phyloP scores from a whole-genome alignment of 352 stramenopile species.

The Globisporangium megalacanthum region DNA sequence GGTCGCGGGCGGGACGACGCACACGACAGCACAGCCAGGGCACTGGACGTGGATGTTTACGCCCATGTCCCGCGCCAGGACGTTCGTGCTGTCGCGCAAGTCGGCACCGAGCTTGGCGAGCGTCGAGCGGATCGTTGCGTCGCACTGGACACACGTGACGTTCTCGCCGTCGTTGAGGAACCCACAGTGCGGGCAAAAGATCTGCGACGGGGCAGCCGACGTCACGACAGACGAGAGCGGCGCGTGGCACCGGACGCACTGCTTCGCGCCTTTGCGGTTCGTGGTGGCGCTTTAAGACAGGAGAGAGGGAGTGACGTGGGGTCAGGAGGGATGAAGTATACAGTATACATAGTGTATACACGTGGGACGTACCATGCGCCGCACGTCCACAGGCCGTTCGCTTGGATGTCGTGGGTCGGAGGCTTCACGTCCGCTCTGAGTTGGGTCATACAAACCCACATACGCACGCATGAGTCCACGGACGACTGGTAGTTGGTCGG shows the following conservation, averaged over 20 bases:
- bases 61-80: constrained; percentile 72
- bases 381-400: constrained; percentile 68
- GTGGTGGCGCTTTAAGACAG: constrained; percentile 24
- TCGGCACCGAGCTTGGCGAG: constrained; percentile 72
- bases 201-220: constrained; percentile 59
- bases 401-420: constrained; percentile 62
- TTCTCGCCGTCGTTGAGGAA: constrained; percentile 74
- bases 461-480: no score
- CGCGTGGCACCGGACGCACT: constrained; percentile 54
- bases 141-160: constrained; percentile 62
- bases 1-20: constrained; percentile 67
- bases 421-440: constrained; percentile 49
- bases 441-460: not conserved
- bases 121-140: constrained; percentile 67
- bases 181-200: constrained; percentile 71
- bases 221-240: constrained; percentile 63
- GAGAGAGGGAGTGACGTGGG: not conserved
- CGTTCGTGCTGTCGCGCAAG: constrained; percentile 74
- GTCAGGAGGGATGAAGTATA: no score
- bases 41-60: constrained; percentile 84
- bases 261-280: constrained; percentile 57
- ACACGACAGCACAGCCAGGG: constrained; percentile 67
- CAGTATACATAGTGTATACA: no score
- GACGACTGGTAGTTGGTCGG: no score
- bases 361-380: constrained; percentile 43